Evolutionary conservation across 495 filamentous ascomycete species (phyloP).

Genomic region (Lasiosphaeris hirsuta): DNA sequence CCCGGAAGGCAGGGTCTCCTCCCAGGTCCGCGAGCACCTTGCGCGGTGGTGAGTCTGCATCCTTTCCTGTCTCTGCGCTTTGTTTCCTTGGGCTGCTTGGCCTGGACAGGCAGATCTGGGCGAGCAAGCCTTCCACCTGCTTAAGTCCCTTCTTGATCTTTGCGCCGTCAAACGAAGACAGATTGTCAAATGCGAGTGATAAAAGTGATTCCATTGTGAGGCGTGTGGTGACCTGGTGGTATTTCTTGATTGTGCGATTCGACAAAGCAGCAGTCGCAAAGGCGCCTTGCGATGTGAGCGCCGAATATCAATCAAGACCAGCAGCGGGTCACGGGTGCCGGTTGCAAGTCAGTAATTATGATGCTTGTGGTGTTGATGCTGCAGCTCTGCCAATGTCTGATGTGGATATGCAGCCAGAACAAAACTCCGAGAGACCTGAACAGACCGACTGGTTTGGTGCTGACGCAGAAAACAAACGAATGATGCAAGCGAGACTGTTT

Average conservation of each 20-base stretch:
- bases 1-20: constrained; percentile 86
- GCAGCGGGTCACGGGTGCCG: too few relatives aligned
- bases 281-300: neutral
- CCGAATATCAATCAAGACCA: too few relatives aligned
- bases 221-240: constrained; percentile 1
- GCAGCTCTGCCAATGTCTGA: too few relatives aligned
- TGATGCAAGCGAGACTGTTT: neutral
- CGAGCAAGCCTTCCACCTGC: constrained; percentile 92
- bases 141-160: constrained; percentile 93
- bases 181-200: constrained; percentile 91
- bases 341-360: too few relatives aligned
- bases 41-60: constrained; percentile 45
- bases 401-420: too few relatives aligned
- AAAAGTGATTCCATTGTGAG: constrained; percentile 81
- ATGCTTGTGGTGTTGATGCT: too few relatives aligned
- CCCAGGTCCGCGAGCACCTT: constrained; percentile 67
- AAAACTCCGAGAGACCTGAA: too few relatives aligned
- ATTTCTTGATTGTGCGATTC: neutral
- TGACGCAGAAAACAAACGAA: too few relatives aligned
- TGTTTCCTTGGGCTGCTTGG: constrained; percentile 32
- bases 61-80: constrained; percentile 29
- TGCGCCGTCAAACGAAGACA: constrained; percentile 83
- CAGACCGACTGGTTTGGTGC: too few relatives aligned
- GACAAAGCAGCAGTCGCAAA: neutral
- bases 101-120: constrained; percentile 86